These are phyloP conservation scores for Macrophomina phaseolina DNA, from an alignment of 2,329 filamentous ascomycete species.

Conservation along the genomic window DNA sequence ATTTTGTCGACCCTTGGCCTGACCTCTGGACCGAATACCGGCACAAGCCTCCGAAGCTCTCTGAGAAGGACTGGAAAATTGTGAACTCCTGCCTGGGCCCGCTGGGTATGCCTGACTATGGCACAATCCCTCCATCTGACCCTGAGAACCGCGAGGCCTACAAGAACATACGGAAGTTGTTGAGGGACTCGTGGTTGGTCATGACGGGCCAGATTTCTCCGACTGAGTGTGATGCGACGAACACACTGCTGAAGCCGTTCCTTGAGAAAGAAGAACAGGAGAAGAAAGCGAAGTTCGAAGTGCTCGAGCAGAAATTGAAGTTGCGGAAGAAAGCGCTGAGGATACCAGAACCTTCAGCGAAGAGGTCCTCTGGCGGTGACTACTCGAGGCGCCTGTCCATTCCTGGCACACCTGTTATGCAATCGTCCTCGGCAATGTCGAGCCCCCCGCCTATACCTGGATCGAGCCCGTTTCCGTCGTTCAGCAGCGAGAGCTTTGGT, in stretches of 20 bases:
- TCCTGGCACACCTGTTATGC: not conserved
- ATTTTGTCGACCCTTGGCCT: conserved; percentile 15
- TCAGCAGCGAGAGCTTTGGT: not conserved
- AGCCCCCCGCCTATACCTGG: not conserved
- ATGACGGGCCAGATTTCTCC: conserved; percentile 16
- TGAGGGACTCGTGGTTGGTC: conserved; percentile 9
- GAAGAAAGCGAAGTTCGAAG: not conserved
- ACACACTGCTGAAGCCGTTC: not conserved
- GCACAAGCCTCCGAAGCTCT: not conserved
- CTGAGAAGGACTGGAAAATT: not conserved
- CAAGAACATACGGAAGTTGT: not conserved
- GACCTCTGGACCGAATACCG: not conserved
- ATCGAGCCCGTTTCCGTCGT: not conserved
- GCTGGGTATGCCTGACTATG: not conserved
- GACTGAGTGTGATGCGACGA: not conserved
- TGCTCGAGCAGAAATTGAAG: not conserved
- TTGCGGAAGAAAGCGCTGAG: not conserved
- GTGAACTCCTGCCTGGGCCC: not conserved
- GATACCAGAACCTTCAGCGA: not conserved
- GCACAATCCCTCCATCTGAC: not conserved
- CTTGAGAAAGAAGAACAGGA: conserved; percentile 1
- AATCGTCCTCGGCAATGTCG: not conserved
- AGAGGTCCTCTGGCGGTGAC: not conserved
- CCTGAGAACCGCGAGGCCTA: conserved; percentile 8
- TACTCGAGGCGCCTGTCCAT: not conserved